Base-by-base conservation (phyloP, 1,139 yeast genomes). In the Yamadazyma songkhlaensis region DNA sequence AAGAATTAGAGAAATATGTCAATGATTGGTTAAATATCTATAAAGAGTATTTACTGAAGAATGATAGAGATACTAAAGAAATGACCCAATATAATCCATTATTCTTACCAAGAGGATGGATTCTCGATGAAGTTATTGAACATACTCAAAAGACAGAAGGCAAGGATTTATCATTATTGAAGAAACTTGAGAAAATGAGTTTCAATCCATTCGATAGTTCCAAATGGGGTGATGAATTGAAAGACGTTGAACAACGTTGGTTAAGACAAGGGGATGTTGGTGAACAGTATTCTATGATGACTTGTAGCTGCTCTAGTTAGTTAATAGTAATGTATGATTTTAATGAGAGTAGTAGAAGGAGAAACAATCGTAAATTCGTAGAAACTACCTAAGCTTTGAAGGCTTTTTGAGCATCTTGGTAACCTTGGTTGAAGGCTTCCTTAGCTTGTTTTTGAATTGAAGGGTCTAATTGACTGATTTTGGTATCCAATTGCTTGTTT, bases 41-140 rank as follows among this genome's bases (percentile, higher is more conserved):
- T 57, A 61, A 60, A 24, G 55, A 35, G 47, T 78, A 37, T 55
- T 58, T 47, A 49, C 50, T 12, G 64, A 72, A 50, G 51, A 66
- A 64, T 4, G 48, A 46, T 11, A 32, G 47, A 7, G 35, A 50
- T 12, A 67, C 85, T 29, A 49, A 49, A 4, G 48, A 46, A 3
- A 76, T 88, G 41, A 52, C 62, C 10, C 39, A 48, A 2, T 69
- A 64, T 38, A 92, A 92, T 53, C 98, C 98, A 3, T 54, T 77
- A 28, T 90, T 92, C 53, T 72, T 86, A 11, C 95, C 96, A 11
- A 73, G 92, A 43, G 85, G 82, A 47, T 88, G 96, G 92, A 80
- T 90, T 36, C 65, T 92, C 38, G 90, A 88, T 40, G 92, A 89
- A 44, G 96, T 88, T 0, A 83, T 87, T 37, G 68, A 73, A 24